Percentiles rank a stretch among this genome's conserved stretches.
phyloP scores from a whole-genome alignment of 306 rosid genomes.

The Herpetospermum pedunculosum region DNA sequence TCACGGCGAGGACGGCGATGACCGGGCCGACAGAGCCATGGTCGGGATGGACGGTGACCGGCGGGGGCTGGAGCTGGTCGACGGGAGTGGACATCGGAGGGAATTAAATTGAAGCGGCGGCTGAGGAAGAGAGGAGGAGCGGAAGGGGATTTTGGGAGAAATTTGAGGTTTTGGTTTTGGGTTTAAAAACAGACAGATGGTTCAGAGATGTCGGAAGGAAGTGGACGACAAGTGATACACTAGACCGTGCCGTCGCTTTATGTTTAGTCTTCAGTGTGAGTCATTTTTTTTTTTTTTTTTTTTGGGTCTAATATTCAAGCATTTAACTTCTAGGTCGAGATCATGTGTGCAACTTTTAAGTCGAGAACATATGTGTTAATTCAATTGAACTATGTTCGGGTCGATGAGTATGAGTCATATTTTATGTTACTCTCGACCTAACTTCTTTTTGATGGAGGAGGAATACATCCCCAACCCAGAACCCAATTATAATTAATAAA shows the following conservation, averaged over 20 bases:
- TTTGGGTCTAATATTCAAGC: no score
- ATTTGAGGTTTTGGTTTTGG: background rate
- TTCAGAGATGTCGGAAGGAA: background rate
- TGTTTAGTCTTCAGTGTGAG: no score
- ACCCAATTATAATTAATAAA: no score
- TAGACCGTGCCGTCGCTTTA: background rate
- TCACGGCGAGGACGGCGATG: conserved; percentile 59
- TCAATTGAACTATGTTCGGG: no score
- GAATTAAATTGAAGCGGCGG: background rate
- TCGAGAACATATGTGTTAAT: no score
- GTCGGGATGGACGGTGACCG: conserved; percentile 29
- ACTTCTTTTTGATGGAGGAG: no score
- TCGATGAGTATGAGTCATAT: no score
- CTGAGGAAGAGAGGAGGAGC: background rate
- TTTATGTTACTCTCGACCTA: no score
- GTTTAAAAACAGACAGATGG: background rate
- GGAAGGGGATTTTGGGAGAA: background rate
- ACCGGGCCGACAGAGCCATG: conserved; percentile 74
- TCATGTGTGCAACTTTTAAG: no score
- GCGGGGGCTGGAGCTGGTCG: conserved; percentile 33
- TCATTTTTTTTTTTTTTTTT: no score
- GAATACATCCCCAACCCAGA: no score
- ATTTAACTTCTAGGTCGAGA: no score
- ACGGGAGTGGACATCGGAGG: conserved; percentile 33
- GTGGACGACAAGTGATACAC: background rate